Evolutionary conservation across 192 early-diverging fungal genomes (phyloP), one percentile per base, ranked within the genome.

Genomic region (Backusella mclennaniae): DNA sequence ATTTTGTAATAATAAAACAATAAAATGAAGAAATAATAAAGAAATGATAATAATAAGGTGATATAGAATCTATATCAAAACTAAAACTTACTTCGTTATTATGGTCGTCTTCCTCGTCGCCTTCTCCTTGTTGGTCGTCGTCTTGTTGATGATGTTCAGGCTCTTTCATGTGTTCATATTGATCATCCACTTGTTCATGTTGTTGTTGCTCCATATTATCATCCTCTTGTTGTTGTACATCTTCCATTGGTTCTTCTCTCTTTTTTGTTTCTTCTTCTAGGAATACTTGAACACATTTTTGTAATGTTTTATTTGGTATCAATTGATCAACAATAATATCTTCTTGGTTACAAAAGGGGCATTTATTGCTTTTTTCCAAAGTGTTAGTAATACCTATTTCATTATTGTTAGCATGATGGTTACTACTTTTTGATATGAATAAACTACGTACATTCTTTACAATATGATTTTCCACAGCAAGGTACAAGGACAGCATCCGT

Each of bases 401-500:
- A 33, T 56, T 26, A 76, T 35, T 68, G 31, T 46, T 69, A 33
- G 33, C 33, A 33, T 33, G 33, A 33, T 33, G 33, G 33, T 33
- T 33, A 33, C 33, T 33, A 33, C 67, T 46, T 72, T 46, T 35
- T 66, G 6, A 42, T 67, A 59, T 67, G 72, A 71, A 66, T 11
- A 73, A 41, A 71, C 41, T 46, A 63, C 79, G 26, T 96, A 87
- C 97, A 98, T 84, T 96, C 90, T 75, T 96, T 95, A 83, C 97
- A 99, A 84, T 91, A 98, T 11, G 87, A 89, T 1, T 92, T 94
- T 52, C 92, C 85, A 83, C 97, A 99, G 82, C 97, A 99, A 35
- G 94, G 92, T 29, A 87, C 85, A 6, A 84, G 84, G 17, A 94
- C 92, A 2, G 96, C 95, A 73, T 96, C 93, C 66, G 89, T 88